Base-by-base conservation (phyloP, 73 alveolate species). In the Tetrahymena malaccensis region DNA sequence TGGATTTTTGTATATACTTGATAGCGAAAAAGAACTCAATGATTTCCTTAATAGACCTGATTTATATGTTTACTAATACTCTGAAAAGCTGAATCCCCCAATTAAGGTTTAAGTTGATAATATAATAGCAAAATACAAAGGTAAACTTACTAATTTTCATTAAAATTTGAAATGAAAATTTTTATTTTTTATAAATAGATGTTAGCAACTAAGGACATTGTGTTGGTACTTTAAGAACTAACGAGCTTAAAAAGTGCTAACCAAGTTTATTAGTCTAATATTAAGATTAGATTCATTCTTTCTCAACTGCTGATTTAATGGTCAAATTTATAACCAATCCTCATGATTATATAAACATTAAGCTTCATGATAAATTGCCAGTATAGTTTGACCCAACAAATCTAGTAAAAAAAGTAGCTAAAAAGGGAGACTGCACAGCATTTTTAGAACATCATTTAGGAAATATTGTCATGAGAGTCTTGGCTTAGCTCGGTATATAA, bases 371-470 rank as follows among this genome's bases (percentile, higher is more conserved):
- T 94, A 96, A 97, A 95, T 95, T 97, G 95, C 95, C 94, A 43
- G 98, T 97, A 11, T 34, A 85, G 35, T 25, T 33, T 33, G 25
- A 37, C 43, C 94, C 43, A 97, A 94, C 95, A 93, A 95, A 95
- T 85, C 58, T 95, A 25, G 96, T 94, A 12, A 95, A 95, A 58
- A 97, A 96, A 50, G 97, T 98, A 58, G 96, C 98, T 21, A 95
- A 97, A 96, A 96, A 97, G 96, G 99, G 98, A 27, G 99, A 98
- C 94, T 97, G 99, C 34, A 98, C 98, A 34, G 97, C 99, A 43
- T 98, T 97, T 96, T 95, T 98, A 93, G 99, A 98, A 96, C 98
- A 98, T 94, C 95, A 99, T 55, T 89, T 98, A 85, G 99, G 99
- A 22, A 94, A 97, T 50, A 97, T 98, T 38, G 98, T 97, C 12